Evolutionary conservation across 352 stramenopile genomes (phyloP).

Genomic region (Phytopythium aichiense): DNA sequence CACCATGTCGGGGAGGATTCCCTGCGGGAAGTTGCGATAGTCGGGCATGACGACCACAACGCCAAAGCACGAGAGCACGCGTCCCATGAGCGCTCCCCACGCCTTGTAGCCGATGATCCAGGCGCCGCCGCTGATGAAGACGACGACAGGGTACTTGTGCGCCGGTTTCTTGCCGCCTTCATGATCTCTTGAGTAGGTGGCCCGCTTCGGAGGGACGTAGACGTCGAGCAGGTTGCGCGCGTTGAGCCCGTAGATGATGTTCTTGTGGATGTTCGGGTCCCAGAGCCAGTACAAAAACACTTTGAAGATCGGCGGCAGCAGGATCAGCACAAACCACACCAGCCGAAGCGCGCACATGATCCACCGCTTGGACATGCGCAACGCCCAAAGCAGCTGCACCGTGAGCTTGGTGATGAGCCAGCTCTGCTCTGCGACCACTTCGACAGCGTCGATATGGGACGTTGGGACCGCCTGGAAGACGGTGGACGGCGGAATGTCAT

Average conservation of each 20-base stretch:
- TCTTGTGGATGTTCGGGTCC: conserved; percentile 63
- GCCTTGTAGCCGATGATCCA: conserved; percentile 95
- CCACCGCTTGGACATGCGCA: conserved; percentile 68
- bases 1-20: conserved; percentile 87
- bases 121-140: conserved; percentile 88
- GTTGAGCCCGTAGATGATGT: conserved; percentile 75
- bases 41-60: conserved; percentile 90
- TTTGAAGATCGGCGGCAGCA: conserved; percentile 49
- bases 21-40: conserved; percentile 91
- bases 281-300: conserved; percentile 60
- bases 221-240: conserved; percentile 83
- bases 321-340: conserved; percentile 52
- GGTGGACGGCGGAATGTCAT: conserved; percentile 29
- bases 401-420: conserved; percentile 72
- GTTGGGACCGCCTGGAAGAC: conserved; percentile 49
- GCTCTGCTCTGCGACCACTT: conserved; percentile 63
- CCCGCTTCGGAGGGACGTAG: conserved; percentile 47
- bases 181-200: conserved; percentile 7
- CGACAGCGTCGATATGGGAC: conserved; percentile 39
- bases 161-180: neutral
- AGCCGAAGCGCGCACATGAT: conserved; percentile 63
- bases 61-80: conserved; percentile 62
- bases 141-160: conserved; percentile 65
- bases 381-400: conserved; percentile 59
- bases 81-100: conserved; percentile 85